Evolutionary conservation across 495 filamentous ascomycete genomes (phyloP).

Genomic region (Penicillium atrosanguineum): DNA sequence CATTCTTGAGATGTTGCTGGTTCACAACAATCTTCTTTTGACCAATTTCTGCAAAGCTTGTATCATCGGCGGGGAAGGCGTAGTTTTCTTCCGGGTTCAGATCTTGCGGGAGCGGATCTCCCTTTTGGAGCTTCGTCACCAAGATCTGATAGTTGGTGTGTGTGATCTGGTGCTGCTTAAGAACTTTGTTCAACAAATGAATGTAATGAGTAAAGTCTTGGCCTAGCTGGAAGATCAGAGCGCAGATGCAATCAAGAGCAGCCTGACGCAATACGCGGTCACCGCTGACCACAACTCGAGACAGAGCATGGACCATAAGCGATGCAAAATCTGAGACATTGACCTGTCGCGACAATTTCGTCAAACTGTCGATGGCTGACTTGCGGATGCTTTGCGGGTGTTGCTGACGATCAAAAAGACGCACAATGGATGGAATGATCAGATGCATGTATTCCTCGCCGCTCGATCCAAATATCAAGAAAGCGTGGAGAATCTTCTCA

Average conservation of each 20-base stretch:
- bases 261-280: slow-evolving; percentile 75
- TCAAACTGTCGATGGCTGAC: slow-evolving; percentile 89
- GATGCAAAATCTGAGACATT: slow-evolving; percentile 97
- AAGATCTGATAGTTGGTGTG: slow-evolving; percentile 88
- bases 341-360: slow-evolving; percentile 91
- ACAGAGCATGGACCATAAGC: slow-evolving; percentile 87
- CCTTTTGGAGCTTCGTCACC: slow-evolving; percentile 88
- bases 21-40: slow-evolving; percentile 95
- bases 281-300: slow-evolving; percentile 67
- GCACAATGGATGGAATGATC: slow-evolving; percentile 93
- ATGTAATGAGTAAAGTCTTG: slow-evolving; percentile 93
- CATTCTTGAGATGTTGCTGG: slow-evolving; percentile 93
- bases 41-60: slow-evolving; percentile 73
- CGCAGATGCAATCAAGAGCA: slow-evolving; percentile 93
- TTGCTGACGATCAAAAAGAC: slow-evolving; percentile 80
- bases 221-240: slow-evolving; percentile 91
- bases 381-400: slow-evolving; percentile 77
- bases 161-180: slow-evolving; percentile 63
- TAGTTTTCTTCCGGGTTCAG: slow-evolving; percentile 86
- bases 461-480: slow-evolving; percentile 93
- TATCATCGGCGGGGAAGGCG: slow-evolving; percentile 72
- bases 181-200: slow-evolving; percentile 79
- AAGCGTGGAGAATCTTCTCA: slow-evolving; percentile 89
- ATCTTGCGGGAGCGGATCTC: slow-evolving; percentile 90
- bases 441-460: slow-evolving; percentile 99